These are phyloP conservation scores for Cutaneotrichosporon mucoides DNA, from an alignment of 1,284 basidiomycete species.

Conservation along the genomic window DNA sequence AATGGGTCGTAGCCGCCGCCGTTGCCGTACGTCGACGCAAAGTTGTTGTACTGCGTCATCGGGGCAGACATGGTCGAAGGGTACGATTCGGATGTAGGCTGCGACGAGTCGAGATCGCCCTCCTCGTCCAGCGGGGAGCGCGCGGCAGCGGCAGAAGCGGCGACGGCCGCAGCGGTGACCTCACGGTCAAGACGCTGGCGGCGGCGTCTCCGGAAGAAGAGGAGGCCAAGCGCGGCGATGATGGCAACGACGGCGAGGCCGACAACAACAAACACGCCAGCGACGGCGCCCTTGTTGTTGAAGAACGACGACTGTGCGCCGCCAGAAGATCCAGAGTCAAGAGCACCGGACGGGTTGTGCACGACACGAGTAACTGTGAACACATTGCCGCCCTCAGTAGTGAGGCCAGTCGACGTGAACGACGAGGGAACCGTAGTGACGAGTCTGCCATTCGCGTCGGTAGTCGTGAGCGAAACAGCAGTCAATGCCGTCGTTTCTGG, in stretches of 20 bases:
- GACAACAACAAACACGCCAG: slow-evolving; percentile 51
- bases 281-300: slow-evolving; percentile 50
- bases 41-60: slow-evolving; percentile 48
- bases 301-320: slow-evolving; percentile 38
- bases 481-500: slow-evolving; percentile 16
- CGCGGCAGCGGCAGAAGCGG: slow-evolving; percentile 38
- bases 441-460: slow-evolving; percentile 31
- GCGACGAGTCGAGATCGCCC: slow-evolving; percentile 35
- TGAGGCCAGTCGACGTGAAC: slow-evolving; percentile 38
- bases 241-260: slow-evolving; percentile 49
- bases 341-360: slow-evolving; percentile 43
- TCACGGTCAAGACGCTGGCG: slow-evolving; percentile 49
- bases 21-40: slow-evolving; percentile 38
- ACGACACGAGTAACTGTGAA: slow-evolving; percentile 44
- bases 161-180: slow-evolving; percentile 49
- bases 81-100: slow-evolving; percentile 38
- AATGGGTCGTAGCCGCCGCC: slow-evolving; percentile 47
- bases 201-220: slow-evolving; percentile 46
- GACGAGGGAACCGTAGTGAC: slow-evolving; percentile 38
- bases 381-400: slow-evolving; percentile 41
- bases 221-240: slow-evolving; percentile 41
- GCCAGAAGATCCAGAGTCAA: slow-evolving; percentile 34
- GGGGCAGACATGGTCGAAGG: slow-evolving; percentile 41
- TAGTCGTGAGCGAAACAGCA: slow-evolving; percentile 34
- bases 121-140: slow-evolving; percentile 49